Evolutionary conservation across 106 monocot genomes (phyloP).

Genomic region (Acorus calamus): DNA sequence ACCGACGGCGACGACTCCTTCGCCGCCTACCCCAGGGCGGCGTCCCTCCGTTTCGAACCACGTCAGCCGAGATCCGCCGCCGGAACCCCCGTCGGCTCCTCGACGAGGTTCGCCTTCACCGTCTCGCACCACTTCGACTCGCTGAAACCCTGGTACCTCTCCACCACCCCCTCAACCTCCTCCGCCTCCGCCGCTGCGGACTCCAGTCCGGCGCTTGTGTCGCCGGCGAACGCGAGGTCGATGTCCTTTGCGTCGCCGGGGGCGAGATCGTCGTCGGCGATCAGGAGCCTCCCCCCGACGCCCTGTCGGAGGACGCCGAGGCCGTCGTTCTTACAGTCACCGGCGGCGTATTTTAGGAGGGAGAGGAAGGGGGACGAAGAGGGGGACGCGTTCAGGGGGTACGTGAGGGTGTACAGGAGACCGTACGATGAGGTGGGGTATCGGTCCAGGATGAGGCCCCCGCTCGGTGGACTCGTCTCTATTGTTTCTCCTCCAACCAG

Average conservation of each 20-base stretch:
- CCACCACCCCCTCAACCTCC: constrained; percentile 10
- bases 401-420: constrained; percentile 52
- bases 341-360: constrained; percentile 25
- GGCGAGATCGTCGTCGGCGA: neutral
- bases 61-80: constrained; percentile 1
- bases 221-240: too few relatives aligned
- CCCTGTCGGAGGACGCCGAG: constrained; percentile 49
- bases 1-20: constrained; percentile 23
- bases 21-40: constrained; percentile 23
- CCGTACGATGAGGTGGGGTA: constrained; percentile 84
- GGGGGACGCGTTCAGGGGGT: constrained; percentile 40
- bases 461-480: constrained; percentile 76
- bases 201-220: neutral
- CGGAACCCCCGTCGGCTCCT: constrained; percentile 2
- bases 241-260: too few relatives aligned
- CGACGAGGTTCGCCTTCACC: constrained; percentile 73
- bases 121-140: constrained; percentile 49
- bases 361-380: constrained; percentile 10
- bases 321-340: constrained; percentile 83
- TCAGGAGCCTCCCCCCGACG: too few relatives aligned
- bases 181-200: constrained; percentile 11
- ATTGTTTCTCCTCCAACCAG: constrained; percentile 40
- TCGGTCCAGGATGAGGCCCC: constrained; percentile 79
- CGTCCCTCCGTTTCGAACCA: constrained; percentile 51
- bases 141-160: constrained; percentile 67